Base-by-base conservation (phyloP, 441 rosid genomes). In the Aleurites moluccanus region DNA sequence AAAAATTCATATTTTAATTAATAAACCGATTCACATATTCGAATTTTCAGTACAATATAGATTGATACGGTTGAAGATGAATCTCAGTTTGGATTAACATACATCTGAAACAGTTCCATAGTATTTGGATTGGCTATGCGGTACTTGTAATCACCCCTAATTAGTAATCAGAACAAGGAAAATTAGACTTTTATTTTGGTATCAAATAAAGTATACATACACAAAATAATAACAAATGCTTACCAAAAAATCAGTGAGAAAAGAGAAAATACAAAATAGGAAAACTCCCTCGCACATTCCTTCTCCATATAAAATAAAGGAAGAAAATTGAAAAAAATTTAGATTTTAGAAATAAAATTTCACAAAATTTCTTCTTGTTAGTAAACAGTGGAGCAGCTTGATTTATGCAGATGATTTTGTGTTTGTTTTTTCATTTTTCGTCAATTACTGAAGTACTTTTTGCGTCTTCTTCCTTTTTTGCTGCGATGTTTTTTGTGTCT, bases 341-440 rank as follows among this genome's bases (percentile, higher is more conserved):
- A n/a, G n/a, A n/a, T n/a, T 27, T 30, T 13, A 57, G 23, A 38
- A 75, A 59, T 28, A 68, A 66, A 72, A 67, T 60, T 70, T 64
- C 81, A 80, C 76, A 79, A 72, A 75, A 67, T 59, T 8, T 67
- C n/a, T n/a, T n/a, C 28, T 52, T 28, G 60, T 45, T 35, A 55
- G 47, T 69, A 44, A 61, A 38, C 30, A 62, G 47, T 10, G 7
- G 35, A 35, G 49, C 42, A 21, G 50, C 80, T 33, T 79, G 75
- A 68, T 27, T 72, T 63, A 73, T 67, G 75, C 66, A n/a, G 79
- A 60, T 59, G 75, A 49, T 47, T 14, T 16, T 4, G 82, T 6
- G 56, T 80, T 67, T 79, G 75, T 72, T 72, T 70, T 81, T 63
- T 74, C 86, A 76, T 78, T 49, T n/a, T 28, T 66, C 63, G 55